Evolutionary conservation across 805 yeast species (phyloP), one percentile per base, ranked within the genome.

Genomic region (Pichia eremophila): DNA sequence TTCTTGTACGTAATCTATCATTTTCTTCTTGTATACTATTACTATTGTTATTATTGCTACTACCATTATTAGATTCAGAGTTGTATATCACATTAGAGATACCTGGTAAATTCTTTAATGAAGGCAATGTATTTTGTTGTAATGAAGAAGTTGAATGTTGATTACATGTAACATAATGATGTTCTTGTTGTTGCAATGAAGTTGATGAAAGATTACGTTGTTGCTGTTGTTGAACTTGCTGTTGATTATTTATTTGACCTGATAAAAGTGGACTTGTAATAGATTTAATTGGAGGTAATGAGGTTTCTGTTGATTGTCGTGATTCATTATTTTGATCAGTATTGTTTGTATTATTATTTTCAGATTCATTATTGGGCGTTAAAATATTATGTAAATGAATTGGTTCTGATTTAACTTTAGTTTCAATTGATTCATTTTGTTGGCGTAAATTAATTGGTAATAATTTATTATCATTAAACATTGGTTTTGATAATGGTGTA

Each of bases 1-100:
- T 86, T 49, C 95, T 73, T 0, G 96, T 86, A 53, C 79, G 78
- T 52, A 90, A 67, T 46, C 64, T 69, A 29, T 62, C 62, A 37
- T 51, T 50, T 18, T 46, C 48, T 11, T 42, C 52, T 3, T 43
- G 29, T 28, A 45, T 9, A 40, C 34, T 40, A 40, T 31, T 41
- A 19, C 14, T 29, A 19, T 22, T 42, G 9, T 28, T 22, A 41
- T 15, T 17, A n/a, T 38, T 29, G 15, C 31, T 44, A 19, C 15
- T 15, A 34, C 15, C 7, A 8, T 34, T 34, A 34, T 12, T 34
- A 34, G 36, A 34, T 2, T 22, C 25, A 22, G 25, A 22, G 5
- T 22, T 22, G 25, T 22, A 48, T 29, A 48, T 48, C 19, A 48
- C 51, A 39, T 39, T 42, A 5, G 51, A 48, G 27, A 48, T 48